Base-by-base conservation (phyloP, 805 yeast species). In the Ogataea trehalophila region DNA sequence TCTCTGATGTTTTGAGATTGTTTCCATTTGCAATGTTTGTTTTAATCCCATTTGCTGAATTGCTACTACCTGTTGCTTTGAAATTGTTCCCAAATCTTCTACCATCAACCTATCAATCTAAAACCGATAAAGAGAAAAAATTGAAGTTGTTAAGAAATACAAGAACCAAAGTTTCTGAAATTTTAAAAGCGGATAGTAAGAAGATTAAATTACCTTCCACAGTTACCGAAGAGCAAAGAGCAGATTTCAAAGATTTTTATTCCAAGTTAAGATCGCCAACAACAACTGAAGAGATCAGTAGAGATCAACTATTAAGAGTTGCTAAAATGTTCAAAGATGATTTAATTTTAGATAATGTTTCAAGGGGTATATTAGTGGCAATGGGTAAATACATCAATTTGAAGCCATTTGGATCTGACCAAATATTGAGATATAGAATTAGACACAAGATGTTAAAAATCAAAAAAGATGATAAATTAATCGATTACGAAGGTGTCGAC, bases 271-370 rank as follows among this genome's bases (percentile, higher is more conserved):
- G 88, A 54, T 62, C 87, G 66, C 63, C 76, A 17, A 71, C 79
- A 15, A 49, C 52, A 16, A 79, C 78, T 46, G 70, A 72, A 35
- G 86, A 83, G 18, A 73, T 80, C 48, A 60, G 73, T 15, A 72
- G 73, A 40, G 90, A 85, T 35, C 92, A 87, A 62, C 73, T 90
- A 49, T 69, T 85, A 40, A 73, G 79, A 50, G 96, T 92, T 35
- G 96, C 97, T 15, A 77, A 90, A 60, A 70, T 90, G 73, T 94
- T 94, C 72, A 91, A 88, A 68, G 95, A 94, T 67, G 99, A 92
- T 69, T 80, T 83, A 55, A 91, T 94, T 23, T 77, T 92, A 60
- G 99, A 92, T 72, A 92, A 92, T 70, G 77, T 89, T 67, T 84
- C 94, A 34, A 80, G 98, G 57, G 87, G 95, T 35, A 96, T 90